phyloP scores from a whole-genome alignment of 2,329 filamentous ascomycete species.

The Fusarium stilboides region DNA sequence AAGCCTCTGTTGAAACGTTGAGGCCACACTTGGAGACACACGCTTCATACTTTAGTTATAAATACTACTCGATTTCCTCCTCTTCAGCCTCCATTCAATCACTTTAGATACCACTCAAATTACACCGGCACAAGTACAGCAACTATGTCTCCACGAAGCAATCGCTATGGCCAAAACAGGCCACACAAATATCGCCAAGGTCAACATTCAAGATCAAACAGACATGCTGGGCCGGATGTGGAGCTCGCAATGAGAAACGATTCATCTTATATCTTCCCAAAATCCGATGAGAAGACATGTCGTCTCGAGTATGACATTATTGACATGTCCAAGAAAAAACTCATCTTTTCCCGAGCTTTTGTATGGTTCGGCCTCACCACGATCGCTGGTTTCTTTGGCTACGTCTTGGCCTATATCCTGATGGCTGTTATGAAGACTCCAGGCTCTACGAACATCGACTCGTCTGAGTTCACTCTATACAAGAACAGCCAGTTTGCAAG shows the following conservation, averaged over 20 bases:
- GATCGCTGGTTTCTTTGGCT: not conserved
- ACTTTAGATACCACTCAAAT: not conserved
- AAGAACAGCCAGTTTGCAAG: conserved; percentile 2
- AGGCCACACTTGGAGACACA: not conserved
- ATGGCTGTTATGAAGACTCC: not conserved
- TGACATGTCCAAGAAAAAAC: not conserved
- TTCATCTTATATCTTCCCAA: too few relatives aligned
- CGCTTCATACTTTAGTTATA: too few relatives aligned
- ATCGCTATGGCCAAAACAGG: not conserved
- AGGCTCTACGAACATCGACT: not conserved
- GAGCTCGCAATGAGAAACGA: too few relatives aligned
- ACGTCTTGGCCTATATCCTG: not conserved
- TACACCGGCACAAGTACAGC: not conserved
- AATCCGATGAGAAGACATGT: not conserved
- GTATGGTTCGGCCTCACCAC: not conserved
- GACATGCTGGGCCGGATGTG: too few relatives aligned
- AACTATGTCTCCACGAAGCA: not conserved
- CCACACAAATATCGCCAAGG: not conserved
- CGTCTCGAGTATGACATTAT: not conserved
- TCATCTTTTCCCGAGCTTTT: not conserved
- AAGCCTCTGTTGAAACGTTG: too few relatives aligned
- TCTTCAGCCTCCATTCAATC: not conserved
- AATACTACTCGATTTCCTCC: too few relatives aligned
- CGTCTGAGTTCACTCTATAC: not conserved
- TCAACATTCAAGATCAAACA: not conserved